Conservation (phyloP, 2,329 filamentous ascomycete species). For the Xylaria sp. region DNA sequence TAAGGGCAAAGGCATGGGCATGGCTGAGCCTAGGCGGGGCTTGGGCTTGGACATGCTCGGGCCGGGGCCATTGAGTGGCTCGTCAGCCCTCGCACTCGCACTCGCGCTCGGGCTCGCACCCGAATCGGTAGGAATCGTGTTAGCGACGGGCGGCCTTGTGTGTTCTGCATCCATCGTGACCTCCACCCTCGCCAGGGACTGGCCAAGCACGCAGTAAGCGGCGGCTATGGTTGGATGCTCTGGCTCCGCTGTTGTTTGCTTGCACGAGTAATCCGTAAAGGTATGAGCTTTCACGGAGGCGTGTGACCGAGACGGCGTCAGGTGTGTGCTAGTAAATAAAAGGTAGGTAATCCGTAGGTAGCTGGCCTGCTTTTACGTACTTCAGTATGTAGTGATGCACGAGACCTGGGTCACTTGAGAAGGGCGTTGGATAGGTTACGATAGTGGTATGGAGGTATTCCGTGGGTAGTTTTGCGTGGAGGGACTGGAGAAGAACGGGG, state of each 20-base stretch:
- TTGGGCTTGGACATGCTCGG: not conserved
- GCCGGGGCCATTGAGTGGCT: conserved; percentile 18
- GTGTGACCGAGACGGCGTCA: conserved; percentile 15
- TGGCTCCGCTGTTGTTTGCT: conserved; percentile 5
- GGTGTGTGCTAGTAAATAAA: conserved; percentile 19
- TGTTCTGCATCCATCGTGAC: conserved; percentile 26
- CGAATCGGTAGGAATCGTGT: not conserved
- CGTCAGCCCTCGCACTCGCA: conserved; percentile 15
- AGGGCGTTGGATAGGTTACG: not conserved
- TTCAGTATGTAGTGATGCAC: conserved; percentile 12
- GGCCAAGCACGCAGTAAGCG: conserved; percentile 7
- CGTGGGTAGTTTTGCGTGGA: not conserved
- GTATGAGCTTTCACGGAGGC: conserved; percentile 17
- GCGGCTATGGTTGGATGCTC: conserved; percentile 11
- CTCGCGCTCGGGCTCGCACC: conserved; percentile 1
- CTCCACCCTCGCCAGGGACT: conserved; percentile 12
- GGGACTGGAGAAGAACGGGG: not conserved
- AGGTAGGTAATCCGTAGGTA: conserved; percentile 11
- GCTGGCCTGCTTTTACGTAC: conserved; percentile 10
- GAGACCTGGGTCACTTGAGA: conserved; percentile 5
- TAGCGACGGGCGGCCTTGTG: conserved; percentile 16
- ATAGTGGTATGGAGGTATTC: not conserved
- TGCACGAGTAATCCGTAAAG: not conserved
- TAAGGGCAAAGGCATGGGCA: conserved; percentile 15
- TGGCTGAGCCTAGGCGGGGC: conserved; percentile 3